phyloP scores from a whole-genome alignment of 306 rosid species.

The Chamaecrista fasciculata region DNA sequence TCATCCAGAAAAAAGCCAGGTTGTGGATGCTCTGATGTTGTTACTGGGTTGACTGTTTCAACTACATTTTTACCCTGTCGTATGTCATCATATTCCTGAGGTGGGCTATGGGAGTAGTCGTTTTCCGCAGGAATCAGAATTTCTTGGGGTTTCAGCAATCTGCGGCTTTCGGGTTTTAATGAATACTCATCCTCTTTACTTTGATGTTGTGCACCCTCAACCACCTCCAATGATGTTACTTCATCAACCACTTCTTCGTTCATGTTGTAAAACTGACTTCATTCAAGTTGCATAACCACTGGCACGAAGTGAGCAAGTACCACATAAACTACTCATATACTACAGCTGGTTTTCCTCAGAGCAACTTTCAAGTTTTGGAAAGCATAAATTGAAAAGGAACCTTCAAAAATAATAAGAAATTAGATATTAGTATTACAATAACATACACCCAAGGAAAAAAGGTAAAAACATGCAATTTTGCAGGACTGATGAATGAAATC shows the following conservation, averaged over 20 bases:
- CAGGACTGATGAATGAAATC: background rate
- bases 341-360: background rate
- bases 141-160: conserved; percentile 45
- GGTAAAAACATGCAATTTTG: background rate
- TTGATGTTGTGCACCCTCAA: conserved; percentile 51
- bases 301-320: conserved; percentile 24
- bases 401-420: background rate
- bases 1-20: conserved; percentile 33
- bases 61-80: conserved; percentile 41
- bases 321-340: conserved; percentile 17
- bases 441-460: background rate
- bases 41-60: conserved; percentile 29
- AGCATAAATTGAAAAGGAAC: background rate
- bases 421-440: background rate
- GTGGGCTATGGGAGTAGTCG: conserved; percentile 31
- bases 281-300: conserved; percentile 35
- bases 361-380: conserved; percentile 24
- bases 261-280: conserved; percentile 44
- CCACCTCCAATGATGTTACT: conserved; percentile 34
- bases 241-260: conserved; percentile 64
- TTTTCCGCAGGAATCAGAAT: conserved; percentile 40
- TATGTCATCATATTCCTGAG: conserved; percentile 39
- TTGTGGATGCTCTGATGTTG: conserved; percentile 43
- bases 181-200: conserved; percentile 48
- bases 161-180: conserved; percentile 32